Conservation (phyloP, 805 yeast genomes). For the Trichomonascus vanleenenianus region DNA sequence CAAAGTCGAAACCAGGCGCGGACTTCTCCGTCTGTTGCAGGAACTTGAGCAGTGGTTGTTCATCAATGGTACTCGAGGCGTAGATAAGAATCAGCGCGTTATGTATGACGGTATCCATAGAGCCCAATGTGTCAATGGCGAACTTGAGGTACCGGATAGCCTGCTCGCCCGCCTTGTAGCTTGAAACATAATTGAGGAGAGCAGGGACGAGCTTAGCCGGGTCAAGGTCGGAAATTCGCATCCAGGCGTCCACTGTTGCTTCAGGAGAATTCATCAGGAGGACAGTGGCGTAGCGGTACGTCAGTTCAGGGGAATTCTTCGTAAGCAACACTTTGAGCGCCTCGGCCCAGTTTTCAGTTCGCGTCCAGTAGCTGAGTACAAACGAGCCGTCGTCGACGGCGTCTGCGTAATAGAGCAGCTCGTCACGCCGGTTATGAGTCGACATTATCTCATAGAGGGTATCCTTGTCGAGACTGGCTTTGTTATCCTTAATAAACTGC, state of each 20-base stretch:
- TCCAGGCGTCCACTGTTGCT: conserved; percentile 73
- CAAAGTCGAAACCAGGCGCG: conserved; percentile 47
- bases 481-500: conserved; percentile 43
- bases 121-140: conserved; percentile 39
- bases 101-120: conserved; percentile 45
- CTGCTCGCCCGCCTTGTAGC: conserved; percentile 42
- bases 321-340: conserved; percentile 47
- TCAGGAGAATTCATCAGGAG: conserved; percentile 61
- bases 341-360: conserved; percentile 62
- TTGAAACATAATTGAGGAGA: conserved; percentile 51
- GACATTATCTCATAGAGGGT: conserved; percentile 67
- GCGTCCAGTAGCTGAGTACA: conserved; percentile 62
- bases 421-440: conserved; percentile 56
- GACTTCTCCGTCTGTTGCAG: conserved; percentile 35
- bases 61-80: conserved; percentile 43
- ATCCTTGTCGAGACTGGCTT: conserved; percentile 47
- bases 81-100: conserved; percentile 65
- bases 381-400: conserved; percentile 59
- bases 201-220: conserved; percentile 69
- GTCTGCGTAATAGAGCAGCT: conserved; percentile 60
- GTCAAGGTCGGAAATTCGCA: conserved; percentile 45
- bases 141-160: conserved; percentile 57
- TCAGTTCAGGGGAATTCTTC: conserved; percentile 38
- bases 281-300: conserved; percentile 63
- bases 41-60: conserved; percentile 42